Percentiles rank a stretch among this genome's conserved stretches.
Conservation (phyloP, 1,139 yeast genomes). For the Blastobotrys ciferrii region DNA sequence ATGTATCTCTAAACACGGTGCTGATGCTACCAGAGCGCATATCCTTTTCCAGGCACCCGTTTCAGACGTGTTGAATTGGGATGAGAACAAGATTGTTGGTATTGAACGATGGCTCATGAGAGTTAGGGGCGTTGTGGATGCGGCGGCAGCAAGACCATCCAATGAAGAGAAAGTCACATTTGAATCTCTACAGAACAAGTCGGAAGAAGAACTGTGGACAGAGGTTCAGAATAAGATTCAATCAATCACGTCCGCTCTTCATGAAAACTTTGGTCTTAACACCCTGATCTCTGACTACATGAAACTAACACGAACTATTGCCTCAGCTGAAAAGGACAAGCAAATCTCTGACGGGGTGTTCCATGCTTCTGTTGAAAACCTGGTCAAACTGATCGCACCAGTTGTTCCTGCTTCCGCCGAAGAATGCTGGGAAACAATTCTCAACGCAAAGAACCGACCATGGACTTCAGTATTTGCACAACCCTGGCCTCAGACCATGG, state of each 20-base stretch:
- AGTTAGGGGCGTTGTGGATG: conserved; percentile 42
- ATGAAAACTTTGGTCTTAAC: conserved; percentile 62
- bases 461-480: conserved; percentile 54
- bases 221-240: conserved; percentile 50
- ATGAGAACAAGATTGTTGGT: conserved; percentile 81
- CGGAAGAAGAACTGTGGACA: conserved; percentile 47
- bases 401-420: conserved; percentile 80
- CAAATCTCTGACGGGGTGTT: conserved; percentile 38
- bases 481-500: conserved; percentile 32
- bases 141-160: background rate
- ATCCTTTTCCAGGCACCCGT: conserved; percentile 93
- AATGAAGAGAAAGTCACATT: background rate
- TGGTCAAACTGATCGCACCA: conserved; percentile 63
- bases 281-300: conserved; percentile 86
- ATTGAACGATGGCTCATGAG: conserved; percentile 80
- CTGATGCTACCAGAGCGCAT: conserved; percentile 94
- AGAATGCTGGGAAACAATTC: conserved; percentile 69
- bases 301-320: conserved; percentile 69
- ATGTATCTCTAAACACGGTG: conserved; percentile 78
- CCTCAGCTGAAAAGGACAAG: conserved; percentile 40
- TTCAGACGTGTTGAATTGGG: conserved; percentile 81
- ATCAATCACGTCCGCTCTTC: conserved; percentile 59
- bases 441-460: conserved; percentile 28
- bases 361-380: conserved; percentile 48
- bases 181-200: conserved; percentile 7